phyloP scores from a whole-genome alignment of 2,329 filamentous ascomycete genomes.

The Plectosphaerella plurivora region DNA sequence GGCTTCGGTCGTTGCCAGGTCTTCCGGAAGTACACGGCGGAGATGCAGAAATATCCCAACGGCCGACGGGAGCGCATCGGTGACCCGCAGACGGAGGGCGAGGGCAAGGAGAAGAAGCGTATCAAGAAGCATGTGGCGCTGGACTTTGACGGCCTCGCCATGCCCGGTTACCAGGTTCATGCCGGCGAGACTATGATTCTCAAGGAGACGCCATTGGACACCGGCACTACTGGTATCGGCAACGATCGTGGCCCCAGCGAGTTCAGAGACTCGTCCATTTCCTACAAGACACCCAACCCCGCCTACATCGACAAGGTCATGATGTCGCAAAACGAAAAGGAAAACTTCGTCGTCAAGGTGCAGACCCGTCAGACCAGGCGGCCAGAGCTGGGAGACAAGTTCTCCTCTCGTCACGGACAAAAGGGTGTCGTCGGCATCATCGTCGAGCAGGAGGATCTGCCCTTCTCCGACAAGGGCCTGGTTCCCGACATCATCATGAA shows the following conservation, averaged over 20 bases:
- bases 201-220: constrained; percentile 80
- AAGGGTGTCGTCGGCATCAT: constrained; percentile 98
- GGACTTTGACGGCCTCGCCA: constrained; percentile 82
- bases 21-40: constrained; percentile 88
- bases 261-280: constrained; percentile 64
- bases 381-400: constrained; percentile 96
- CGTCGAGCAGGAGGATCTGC: constrained; percentile 93
- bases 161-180: constrained; percentile 76
- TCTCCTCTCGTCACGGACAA: constrained; percentile 95
- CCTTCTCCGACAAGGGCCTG: constrained; percentile 86
- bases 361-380: constrained; percentile 93
- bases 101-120: constrained; percentile 56
- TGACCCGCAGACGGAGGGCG: constrained; percentile 48
- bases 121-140: constrained; percentile 69
- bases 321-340: constrained; percentile 83
- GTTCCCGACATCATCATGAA: constrained; percentile 99
- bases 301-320: constrained; percentile 96
- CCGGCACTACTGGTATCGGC: constrained; percentile 67
- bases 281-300: constrained; percentile 79
- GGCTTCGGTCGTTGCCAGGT: constrained; percentile 97
- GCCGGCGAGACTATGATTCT: constrained; percentile 84
- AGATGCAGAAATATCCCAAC: constrained; percentile 86
- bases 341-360: constrained; percentile 85
- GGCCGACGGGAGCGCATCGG: constrained; percentile 64
- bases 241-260: constrained; percentile 59